These are phyloP conservation scores for Prunus campanulata DNA, from an alignment of 306 rosid genomes.

Conservation along the genomic window DNA sequence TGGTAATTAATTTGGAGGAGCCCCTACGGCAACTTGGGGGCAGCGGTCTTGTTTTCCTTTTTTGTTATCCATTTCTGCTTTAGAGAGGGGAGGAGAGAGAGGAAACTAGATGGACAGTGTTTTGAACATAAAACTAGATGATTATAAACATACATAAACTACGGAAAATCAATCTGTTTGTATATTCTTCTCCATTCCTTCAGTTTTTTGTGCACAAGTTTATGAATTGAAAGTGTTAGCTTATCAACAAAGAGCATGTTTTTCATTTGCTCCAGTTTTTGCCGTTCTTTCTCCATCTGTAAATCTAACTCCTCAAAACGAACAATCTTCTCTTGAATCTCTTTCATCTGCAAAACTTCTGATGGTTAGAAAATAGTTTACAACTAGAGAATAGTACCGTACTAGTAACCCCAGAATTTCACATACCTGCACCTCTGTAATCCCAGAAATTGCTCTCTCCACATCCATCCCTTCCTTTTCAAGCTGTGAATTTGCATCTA, in stretches of 20 bases:
- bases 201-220: slow-evolving; percentile 31
- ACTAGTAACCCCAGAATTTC: background rate
- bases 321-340: too few relatives aligned
- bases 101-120: background rate
- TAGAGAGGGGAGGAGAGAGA: too few relatives aligned
- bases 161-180: too few relatives aligned
- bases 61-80: too few relatives aligned
- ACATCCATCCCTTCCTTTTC: slow-evolving; percentile 62
- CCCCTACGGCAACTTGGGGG: too few relatives aligned
- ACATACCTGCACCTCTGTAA: slow-evolving; percentile 38
- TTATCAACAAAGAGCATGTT: slow-evolving; percentile 66
- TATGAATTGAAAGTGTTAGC: slow-evolving; percentile 53
- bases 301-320: too few relatives aligned
- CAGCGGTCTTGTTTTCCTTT: too few relatives aligned
- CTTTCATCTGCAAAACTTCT: slow-evolving; percentile 46
- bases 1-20: background rate
- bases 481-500: slow-evolving; percentile 53
- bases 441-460: slow-evolving; percentile 62
- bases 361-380: background rate
- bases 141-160: background rate
- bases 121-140: background rate
- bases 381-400: background rate
- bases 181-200: too few relatives aligned
- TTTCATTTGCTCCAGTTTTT: slow-evolving; percentile 66
- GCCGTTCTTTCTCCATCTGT: slow-evolving; percentile 54